Conservation (phyloP, 768 basidiomycete species). For the Gymnopilus dilepis region DNA sequence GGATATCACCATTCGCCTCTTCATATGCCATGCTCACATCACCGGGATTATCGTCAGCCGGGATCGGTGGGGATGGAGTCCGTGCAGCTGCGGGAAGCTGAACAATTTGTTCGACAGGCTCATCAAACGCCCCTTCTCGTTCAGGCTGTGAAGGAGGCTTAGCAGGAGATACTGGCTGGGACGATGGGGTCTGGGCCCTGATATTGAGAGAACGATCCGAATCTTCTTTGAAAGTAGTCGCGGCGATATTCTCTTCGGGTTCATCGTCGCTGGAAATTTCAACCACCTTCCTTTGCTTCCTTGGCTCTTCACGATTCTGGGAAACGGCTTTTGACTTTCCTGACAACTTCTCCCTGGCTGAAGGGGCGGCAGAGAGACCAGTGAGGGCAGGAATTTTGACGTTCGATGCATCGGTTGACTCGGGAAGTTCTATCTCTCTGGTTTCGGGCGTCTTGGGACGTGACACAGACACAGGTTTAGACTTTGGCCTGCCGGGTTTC, state of each 20-base stretch:
- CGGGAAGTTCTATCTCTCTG: slow-evolving; percentile 1
- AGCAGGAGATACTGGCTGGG: slow-evolving; percentile 5
- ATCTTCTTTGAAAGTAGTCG: slow-evolving; percentile 1
- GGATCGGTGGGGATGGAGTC: slow-evolving; percentile 8
- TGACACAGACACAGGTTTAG: slow-evolving; percentile 11
- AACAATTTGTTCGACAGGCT: slow-evolving; percentile 15
- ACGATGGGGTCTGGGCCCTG: background rate
- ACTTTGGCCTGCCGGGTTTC: slow-evolving; percentile 22
- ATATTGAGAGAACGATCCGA: slow-evolving; percentile 12
- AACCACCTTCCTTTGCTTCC: slow-evolving; percentile 39
- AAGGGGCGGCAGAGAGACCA: slow-evolving; percentile 1
- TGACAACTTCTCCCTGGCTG: slow-evolving; percentile 7
- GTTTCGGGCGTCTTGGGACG: slow-evolving; percentile 1
- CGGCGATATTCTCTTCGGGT: slow-evolving; percentile 11
- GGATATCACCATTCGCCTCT: slow-evolving; percentile 15
- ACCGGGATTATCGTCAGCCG: slow-evolving; percentile 10
- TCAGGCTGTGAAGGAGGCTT: slow-evolving; percentile 4
- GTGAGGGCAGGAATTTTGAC: slow-evolving; percentile 1
- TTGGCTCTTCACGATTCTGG: background rate
- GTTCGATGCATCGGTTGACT: background rate
- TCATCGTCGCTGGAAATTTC: slow-evolving; percentile 45
- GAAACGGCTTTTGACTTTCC: slow-evolving; percentile 10
- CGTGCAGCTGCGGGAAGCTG: slow-evolving; percentile 10
- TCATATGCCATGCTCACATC: slow-evolving; percentile 37
- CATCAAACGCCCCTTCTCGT: slow-evolving; percentile 10